A percentile compares a stretch with the other conserved stretches of the same genome.
Conservation (phyloP, 257 asterid species). For the Rehmannia glutinosa region DNA sequence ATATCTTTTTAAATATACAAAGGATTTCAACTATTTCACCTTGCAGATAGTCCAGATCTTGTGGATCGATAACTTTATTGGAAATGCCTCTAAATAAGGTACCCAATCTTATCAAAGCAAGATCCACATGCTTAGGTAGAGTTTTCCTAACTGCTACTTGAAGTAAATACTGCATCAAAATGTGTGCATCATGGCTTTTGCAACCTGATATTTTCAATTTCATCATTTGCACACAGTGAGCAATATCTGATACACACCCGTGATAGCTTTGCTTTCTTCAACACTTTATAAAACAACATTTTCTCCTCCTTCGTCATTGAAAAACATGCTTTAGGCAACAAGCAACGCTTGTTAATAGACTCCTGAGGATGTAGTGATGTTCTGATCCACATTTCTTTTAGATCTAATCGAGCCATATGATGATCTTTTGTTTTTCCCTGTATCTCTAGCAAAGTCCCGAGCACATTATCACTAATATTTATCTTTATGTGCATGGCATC, state of each 20-base stretch:
- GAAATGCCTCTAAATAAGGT: not conserved
- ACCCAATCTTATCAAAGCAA: not conserved
- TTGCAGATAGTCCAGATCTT: not conserved
- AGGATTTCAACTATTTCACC: not conserved
- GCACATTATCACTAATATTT: not conserved
- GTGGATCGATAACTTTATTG: not conserved
- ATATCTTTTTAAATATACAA: not conserved
- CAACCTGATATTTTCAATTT: too few species aligned
- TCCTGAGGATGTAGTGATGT: not conserved
- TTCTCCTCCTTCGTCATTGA: conserved; percentile 1
- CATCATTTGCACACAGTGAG: not conserved
- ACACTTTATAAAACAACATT: not conserved
- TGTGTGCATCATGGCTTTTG: not conserved
- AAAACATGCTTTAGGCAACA: not conserved
- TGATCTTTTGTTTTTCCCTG: too few species aligned
- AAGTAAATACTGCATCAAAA: not conserved
- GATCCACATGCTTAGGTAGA: not conserved
- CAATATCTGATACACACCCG: not conserved
- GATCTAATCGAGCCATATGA: too few species aligned
- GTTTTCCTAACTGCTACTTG: not conserved
- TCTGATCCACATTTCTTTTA: not conserved
- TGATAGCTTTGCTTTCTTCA: not conserved
- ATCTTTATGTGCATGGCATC: conserved; percentile 7
- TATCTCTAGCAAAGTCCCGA: conserved; percentile 2
- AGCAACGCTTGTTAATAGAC: not conserved